A percentile compares a stretch with the other conserved stretches of the same genome.
Conservation (phyloP, 805 yeast species). For the Ogataea paraovalis region DNA sequence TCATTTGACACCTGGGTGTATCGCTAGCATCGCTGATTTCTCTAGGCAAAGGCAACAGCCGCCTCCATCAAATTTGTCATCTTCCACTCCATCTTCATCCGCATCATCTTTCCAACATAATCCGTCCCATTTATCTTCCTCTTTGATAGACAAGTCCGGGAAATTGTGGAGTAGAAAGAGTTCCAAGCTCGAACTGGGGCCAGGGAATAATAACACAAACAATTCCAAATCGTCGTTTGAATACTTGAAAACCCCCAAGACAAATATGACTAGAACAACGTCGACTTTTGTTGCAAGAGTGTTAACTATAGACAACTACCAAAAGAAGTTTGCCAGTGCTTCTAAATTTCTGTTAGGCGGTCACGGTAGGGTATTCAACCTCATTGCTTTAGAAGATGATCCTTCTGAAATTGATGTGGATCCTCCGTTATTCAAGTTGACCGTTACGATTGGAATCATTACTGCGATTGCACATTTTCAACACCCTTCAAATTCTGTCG, state of each 20-base stretch:
- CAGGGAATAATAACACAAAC: neutral
- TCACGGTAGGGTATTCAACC: slow-evolving; percentile 49
- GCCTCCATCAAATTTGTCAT: neutral
- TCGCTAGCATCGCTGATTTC: slow-evolving; percentile 27
- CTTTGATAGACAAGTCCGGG: slow-evolving; percentile 1
- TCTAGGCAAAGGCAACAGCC: neutral
- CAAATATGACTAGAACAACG: slow-evolving; percentile 27
- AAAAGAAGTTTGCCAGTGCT: slow-evolving; percentile 26
- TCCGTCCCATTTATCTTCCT: neutral
- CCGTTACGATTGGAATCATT: slow-evolving; percentile 35
- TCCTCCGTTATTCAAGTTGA: slow-evolving; percentile 41
- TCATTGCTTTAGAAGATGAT: slow-evolving; percentile 36
- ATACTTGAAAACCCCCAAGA: slow-evolving; percentile 28
- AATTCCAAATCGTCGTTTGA: slow-evolving; percentile 6
- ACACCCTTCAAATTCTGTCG: slow-evolving; percentile 9
- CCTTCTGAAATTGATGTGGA: slow-evolving; percentile 39
- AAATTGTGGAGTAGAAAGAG: slow-evolving; percentile 14
- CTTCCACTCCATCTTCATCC: too few species aligned
- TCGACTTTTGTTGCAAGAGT: slow-evolving; percentile 34
- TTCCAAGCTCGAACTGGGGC: slow-evolving; percentile 6
- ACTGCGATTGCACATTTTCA: slow-evolving; percentile 37
- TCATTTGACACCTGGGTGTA: slow-evolving; percentile 54
- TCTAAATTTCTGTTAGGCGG: slow-evolving; percentile 37
- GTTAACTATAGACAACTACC: slow-evolving; percentile 28
- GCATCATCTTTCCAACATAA: neutral